phyloP scores from a whole-genome alignment of 768 basidiomycete genomes.

The Hygrophorus pudorinus region DNA sequence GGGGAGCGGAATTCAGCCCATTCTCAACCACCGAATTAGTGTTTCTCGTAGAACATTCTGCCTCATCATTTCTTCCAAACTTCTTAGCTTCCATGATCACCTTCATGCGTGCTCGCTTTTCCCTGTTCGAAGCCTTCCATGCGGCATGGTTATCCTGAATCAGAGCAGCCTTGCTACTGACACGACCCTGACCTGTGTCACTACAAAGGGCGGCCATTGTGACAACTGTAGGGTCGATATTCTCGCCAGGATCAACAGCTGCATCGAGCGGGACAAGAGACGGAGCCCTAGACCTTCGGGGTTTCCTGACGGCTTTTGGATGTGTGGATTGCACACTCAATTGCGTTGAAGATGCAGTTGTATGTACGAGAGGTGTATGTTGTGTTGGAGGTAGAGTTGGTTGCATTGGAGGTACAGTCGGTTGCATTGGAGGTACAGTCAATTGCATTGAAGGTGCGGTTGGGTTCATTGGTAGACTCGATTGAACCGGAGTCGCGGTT shows the following conservation, averaged over 20 bases:
- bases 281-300: constrained; percentile 33
- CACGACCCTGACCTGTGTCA: constrained; percentile 69
- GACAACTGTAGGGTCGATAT: constrained; percentile 72
- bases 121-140: constrained; percentile 62
- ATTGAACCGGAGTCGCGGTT: no score
- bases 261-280: constrained; percentile 49
- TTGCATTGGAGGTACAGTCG: no score
- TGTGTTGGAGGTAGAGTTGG: no score
- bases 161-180: constrained; percentile 68
- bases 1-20: constrained; percentile 8
- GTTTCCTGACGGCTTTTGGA: background rate
- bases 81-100: constrained; percentile 63
- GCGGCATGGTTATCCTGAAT: constrained; percentile 60
- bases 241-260: constrained; percentile 59
- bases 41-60: constrained; percentile 17
- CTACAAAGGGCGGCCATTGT: constrained; percentile 75
- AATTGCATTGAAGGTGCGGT: no score
- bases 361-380: no score
- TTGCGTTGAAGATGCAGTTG: no score
- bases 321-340: no score
- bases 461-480: no score
- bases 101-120: constrained; percentile 56
- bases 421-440: no score
- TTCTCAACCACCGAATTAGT: constrained; percentile 10
- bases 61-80: constrained; percentile 51